Base-by-base conservation (phyloP, 192 early-diverging fungal species). In the Dimargaris cristalligena region DNA sequence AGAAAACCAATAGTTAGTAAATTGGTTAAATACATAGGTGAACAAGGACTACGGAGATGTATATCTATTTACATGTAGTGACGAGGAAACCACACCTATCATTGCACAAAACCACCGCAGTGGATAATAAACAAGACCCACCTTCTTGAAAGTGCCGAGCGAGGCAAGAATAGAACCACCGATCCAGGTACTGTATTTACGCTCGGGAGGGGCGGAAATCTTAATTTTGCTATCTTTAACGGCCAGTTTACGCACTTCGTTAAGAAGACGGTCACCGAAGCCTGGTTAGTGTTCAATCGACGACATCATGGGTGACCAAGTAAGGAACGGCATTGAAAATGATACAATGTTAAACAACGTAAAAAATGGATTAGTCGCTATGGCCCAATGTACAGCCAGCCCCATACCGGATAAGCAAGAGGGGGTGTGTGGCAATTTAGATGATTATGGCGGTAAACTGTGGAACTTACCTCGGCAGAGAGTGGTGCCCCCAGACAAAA, bases 131-230 rank as follows among this genome's bases (percentile, higher is more conserved):
- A 2, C 16, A 52, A 52, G 22, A 20, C 59, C 29, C 65, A 78
- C 75, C 73, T 92, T 95, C 70, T 94, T 94, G 78, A 98, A 98
- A n/a, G 94, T 91, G 72, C 88, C 90, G 60, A 97, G 79, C 11
- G 88, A 88, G 8, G 91, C 92, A 48, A 97, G 65, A 76, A 99
- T 97, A 32, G 88, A 90, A 0, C 93, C 93, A 56, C 93, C 95
- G 63, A 97, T 93, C 94, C 95, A 99, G 31, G 93, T 97, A 31
- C 88, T 88, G 72, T 94, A 99, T 69, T 92, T 97, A 60, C 95
- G 85, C 77, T 99, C 95, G 29, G 90, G 93, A 44, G 92, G 94
- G 0, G 94, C 93, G 34, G 82, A 91, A 62, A 99, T 95, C 68
- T 91, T 95, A 68, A 99, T 93, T 75, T 95, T 99, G 65, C 90